Conservation (phyloP, 345 rosid genomes). For the Pistacia vera region DNA sequence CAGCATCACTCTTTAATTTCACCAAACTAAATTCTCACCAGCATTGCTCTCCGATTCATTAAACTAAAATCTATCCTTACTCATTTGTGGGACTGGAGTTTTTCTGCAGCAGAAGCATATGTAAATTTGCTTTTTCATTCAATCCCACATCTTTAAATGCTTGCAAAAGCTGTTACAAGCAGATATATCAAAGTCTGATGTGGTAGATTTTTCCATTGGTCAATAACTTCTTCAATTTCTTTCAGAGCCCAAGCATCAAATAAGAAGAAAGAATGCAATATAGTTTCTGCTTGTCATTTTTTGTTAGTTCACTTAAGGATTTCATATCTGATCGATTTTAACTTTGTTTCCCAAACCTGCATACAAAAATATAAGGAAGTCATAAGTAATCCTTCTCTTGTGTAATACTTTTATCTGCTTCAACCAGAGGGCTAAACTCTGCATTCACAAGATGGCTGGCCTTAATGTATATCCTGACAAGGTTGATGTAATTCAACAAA, state of each 20-base stretch:
- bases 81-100: constrained; percentile 35
- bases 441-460: constrained; percentile 54
- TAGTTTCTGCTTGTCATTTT: constrained; percentile 85
- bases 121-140: constrained; percentile 53
- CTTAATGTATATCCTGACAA: constrained; percentile 52
- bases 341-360: constrained; percentile 78
- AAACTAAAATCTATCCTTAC: constrained; percentile 1
- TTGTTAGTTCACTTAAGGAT: constrained; percentile 77
- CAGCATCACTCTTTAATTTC: background rate
- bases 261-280: constrained; percentile 74
- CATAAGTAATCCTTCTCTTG: constrained; percentile 93
- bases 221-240: constrained; percentile 72
- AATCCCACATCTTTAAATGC: constrained; percentile 54
- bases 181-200: constrained; percentile 57
- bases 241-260: constrained; percentile 69
- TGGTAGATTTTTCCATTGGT: constrained; percentile 77
- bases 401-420: constrained; percentile 58
- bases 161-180: constrained; percentile 55
- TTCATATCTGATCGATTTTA: constrained; percentile 84
- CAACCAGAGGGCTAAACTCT: constrained; percentile 49
- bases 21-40: background rate
- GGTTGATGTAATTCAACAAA: constrained; percentile 60
- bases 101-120: constrained; percentile 47
- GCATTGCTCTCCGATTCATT: constrained; percentile 27
- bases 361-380: constrained; percentile 76